These are phyloP conservation scores for Wickerhamiella vanderwaltii DNA, from an alignment of 805 yeast genomes.

Conservation along the genomic window DNA sequence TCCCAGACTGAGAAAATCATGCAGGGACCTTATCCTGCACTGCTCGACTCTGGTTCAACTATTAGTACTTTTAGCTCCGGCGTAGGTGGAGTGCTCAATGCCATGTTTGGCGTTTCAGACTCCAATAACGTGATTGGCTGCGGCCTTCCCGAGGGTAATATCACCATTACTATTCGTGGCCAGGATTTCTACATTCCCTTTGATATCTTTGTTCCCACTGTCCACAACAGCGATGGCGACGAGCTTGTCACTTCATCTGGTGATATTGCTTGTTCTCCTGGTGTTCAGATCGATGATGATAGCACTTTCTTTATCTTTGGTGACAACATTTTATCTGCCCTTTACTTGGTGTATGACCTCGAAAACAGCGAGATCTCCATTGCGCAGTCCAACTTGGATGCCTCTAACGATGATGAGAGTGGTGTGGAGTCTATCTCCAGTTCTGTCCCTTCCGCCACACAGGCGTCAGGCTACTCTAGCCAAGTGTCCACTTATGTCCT, in stretches of 20 bases:
- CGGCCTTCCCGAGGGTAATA: slow-evolving; percentile 10
- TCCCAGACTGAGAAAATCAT: not conserved
- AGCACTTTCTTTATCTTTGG: slow-evolving; percentile 32
- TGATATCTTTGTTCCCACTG: not conserved
- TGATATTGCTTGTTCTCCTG: slow-evolving; percentile 3
- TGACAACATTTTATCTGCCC: slow-evolving; percentile 45
- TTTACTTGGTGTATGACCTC: slow-evolving; percentile 52
- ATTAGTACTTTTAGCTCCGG: slow-evolving; percentile 10
- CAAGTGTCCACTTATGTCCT: not conserved
- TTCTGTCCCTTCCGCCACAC: slow-evolving; percentile 11
- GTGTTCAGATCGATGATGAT: slow-evolving; percentile 9
- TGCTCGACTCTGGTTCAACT: slow-evolving; percentile 16
- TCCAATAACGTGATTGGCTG: slow-evolving; percentile 21
- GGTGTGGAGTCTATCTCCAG: slow-evolving; percentile 6
- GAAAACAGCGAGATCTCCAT: slow-evolving; percentile 43
- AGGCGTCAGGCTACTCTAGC: slow-evolving; percentile 9
- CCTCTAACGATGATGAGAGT: not conserved
- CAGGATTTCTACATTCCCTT: slow-evolving; percentile 11
- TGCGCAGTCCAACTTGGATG: slow-evolving; percentile 28
- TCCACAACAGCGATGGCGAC: slow-evolving; percentile 4
- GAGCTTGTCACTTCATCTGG: not conserved
- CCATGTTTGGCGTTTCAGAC: slow-evolving; percentile 31
- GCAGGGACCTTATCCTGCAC: slow-evolving; percentile 12
- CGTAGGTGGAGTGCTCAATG: slow-evolving; percentile 15
- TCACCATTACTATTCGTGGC: slow-evolving; percentile 16